These are phyloP conservation scores for Cyclotella sp. DNA, from an alignment of 108 stramenopile species.

Conservation along the genomic window DNA sequence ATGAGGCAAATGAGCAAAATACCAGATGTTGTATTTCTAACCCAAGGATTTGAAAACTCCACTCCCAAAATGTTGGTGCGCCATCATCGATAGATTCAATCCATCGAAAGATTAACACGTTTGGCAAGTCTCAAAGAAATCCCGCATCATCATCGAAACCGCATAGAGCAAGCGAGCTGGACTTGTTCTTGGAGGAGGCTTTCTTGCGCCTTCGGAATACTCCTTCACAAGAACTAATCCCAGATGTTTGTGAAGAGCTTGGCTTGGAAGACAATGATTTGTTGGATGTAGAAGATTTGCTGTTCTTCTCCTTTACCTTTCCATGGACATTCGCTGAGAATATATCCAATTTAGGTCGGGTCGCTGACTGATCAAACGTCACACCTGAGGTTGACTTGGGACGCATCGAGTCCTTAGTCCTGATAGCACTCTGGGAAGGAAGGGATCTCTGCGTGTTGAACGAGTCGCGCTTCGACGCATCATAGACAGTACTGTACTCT, in stretches of 20 bases:
- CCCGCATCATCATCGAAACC: constrained; percentile 49
- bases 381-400: constrained; percentile 31
- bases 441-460: constrained; percentile 22
- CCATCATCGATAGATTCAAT: not conserved
- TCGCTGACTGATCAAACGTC: constrained; percentile 40
- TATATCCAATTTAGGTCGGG: constrained; percentile 43
- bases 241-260: constrained; percentile 40
- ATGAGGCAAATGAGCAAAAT: no score
- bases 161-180: constrained; percentile 25
- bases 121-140: constrained; percentile 20
- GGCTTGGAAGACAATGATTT: constrained; percentile 19
- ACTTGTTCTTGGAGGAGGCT: constrained; percentile 35
- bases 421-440: constrained; percentile 40
- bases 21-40: no score
- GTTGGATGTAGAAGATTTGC: constrained; percentile 17
- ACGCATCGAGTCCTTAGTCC: constrained; percentile 37
- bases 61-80: no score
- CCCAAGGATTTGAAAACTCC: no score
- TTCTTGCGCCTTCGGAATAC: constrained; percentile 50
- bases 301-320: constrained; percentile 19
- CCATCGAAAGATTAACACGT: not conserved
- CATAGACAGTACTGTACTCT: not conserved
- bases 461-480: constrained; percentile 18
- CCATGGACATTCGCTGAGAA: constrained; percentile 34
- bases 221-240: constrained; percentile 44